A percentile compares a stretch with the other conserved stretches of the same genome.
phyloP scores from a whole-genome alignment of 2,329 filamentous ascomycete species.

The Colletotrichum sp. region DNA sequence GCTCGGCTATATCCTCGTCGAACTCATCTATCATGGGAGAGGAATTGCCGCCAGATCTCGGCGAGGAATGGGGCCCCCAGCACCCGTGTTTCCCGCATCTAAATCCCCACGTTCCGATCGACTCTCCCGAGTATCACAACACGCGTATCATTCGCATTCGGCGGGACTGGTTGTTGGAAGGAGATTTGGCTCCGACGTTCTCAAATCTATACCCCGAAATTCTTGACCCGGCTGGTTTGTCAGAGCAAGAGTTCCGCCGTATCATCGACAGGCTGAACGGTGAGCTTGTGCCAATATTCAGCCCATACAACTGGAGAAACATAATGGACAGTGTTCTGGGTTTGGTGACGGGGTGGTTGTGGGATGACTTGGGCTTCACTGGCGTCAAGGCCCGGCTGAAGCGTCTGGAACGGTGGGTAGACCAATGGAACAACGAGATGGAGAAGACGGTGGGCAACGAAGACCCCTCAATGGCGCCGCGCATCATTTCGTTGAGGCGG shows the following conservation, averaged over 20 bases:
- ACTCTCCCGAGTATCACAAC: constrained; percentile 74
- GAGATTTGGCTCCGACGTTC: constrained; percentile 91
- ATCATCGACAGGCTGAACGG: constrained; percentile 84
- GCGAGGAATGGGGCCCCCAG: constrained; percentile 87
- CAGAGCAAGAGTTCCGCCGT: constrained; percentile 84
- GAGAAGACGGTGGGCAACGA: constrained; percentile 59
- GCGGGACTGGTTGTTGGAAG: constrained; percentile 88
- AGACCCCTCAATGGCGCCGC: constrained; percentile 62
- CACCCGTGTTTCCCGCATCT: constrained; percentile 95
- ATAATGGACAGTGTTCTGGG: constrained; percentile 82
- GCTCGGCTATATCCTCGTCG: constrained; percentile 60
- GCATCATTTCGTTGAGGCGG: constrained; percentile 77
- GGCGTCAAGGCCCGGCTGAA: constrained; percentile 75
- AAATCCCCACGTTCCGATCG: constrained; percentile 86
- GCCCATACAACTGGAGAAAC: constrained; percentile 78
- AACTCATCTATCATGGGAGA: constrained; percentile 69
- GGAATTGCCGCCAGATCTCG: constrained; percentile 69
- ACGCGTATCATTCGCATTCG: constrained; percentile 92
- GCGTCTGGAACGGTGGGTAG: constrained; percentile 79
- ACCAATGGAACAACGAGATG: constrained; percentile 83
- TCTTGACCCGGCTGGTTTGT: constrained; percentile 80
- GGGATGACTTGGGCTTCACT: constrained; percentile 87
- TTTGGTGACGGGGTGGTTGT: constrained; percentile 87
- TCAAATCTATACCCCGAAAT: constrained; percentile 97
- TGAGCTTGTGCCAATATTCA: constrained; percentile 77